A percentile compares a stretch with the other conserved stretches of the same genome.
Evolutionary conservation across 495 filamentous ascomycete species (phyloP).

Genomic region (Halenospora varia): DNA sequence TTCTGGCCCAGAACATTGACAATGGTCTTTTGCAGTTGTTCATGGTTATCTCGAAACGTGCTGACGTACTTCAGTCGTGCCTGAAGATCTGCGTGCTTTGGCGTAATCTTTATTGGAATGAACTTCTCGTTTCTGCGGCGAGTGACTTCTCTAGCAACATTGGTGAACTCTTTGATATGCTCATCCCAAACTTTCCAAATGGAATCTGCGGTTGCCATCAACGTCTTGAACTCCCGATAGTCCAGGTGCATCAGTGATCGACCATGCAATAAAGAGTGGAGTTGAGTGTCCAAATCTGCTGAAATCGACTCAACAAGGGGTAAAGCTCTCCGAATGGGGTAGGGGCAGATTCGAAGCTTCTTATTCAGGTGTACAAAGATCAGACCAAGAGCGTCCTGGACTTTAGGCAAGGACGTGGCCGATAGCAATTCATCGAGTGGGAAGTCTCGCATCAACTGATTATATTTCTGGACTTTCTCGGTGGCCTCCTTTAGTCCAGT

Average conservation of each 20-base stretch:
- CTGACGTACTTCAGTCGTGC: slow-evolving; percentile 88
- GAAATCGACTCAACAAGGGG: slow-evolving; percentile 98
- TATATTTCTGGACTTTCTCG: slow-evolving; percentile 96
- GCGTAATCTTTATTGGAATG: slow-evolving; percentile 91
- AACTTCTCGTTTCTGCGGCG: slow-evolving; percentile 91
- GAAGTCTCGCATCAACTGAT: slow-evolving; percentile 97
- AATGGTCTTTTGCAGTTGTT: slow-evolving; percentile 94
- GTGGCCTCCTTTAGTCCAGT: slow-evolving; percentile 92
- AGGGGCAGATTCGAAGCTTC: slow-evolving; percentile 91
- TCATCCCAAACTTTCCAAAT: slow-evolving; percentile 95
- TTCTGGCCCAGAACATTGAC: slow-evolving; percentile 87
- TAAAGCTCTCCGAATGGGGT: slow-evolving; percentile 86
- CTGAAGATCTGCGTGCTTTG: slow-evolving; percentile 80
- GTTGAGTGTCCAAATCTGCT: slow-evolving; percentile 77
- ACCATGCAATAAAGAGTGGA: slow-evolving; percentile 82
- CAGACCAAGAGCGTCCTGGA: slow-evolving; percentile 80
- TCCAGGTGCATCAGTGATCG: slow-evolving; percentile 86
- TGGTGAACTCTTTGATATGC: slow-evolving; percentile 94
- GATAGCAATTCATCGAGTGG: slow-evolving; percentile 86
- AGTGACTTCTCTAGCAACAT: slow-evolving; percentile 90
- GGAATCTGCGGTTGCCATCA: slow-evolving; percentile 76
- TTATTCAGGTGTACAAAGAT: slow-evolving; percentile 95
- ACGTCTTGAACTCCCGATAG: slow-evolving; percentile 78
- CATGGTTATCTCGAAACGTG: slow-evolving; percentile 92
- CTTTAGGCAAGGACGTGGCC: slow-evolving; percentile 81